These are phyloP conservation scores for Pyropia yezoensis DNA, from an alignment of 23 red algal species.

Conservation along the genomic window DNA sequence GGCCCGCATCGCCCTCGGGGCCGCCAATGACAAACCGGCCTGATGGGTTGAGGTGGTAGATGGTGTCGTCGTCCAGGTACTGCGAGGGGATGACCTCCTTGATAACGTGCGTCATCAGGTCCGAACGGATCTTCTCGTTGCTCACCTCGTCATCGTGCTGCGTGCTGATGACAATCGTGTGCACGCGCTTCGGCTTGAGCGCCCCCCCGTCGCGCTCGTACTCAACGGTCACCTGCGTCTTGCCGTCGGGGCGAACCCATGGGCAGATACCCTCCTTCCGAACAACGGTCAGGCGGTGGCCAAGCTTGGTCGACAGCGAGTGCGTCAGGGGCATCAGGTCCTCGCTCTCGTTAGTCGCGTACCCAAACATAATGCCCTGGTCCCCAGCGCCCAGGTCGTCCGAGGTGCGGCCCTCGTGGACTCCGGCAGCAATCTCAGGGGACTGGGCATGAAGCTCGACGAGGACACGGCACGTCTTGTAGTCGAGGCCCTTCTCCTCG, in stretches of 20 bases:
- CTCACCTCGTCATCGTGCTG: conserved; percentile 77
- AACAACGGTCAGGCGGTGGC: conserved; percentile 79
- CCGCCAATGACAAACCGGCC: conserved; percentile 96
- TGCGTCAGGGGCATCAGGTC: conserved; percentile 88
- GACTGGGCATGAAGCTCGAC: conserved; percentile 86
- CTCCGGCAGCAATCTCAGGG: conserved; percentile 87
- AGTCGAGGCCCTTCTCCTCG: conserved; percentile 93
- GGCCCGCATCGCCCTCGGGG: conserved; percentile 92
- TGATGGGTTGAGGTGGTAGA: conserved; percentile 91
- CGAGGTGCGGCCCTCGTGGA: conserved; percentile 69
- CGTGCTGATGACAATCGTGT: conserved; percentile 88
- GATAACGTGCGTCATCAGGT: conserved; percentile 94
- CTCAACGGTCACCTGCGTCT: conserved; percentile 99
- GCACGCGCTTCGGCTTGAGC: conserved; percentile 79
- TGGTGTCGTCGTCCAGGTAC: conserved; percentile 77
- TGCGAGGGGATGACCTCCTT: conserved; percentile 85
- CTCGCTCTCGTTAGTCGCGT: conserved; percentile 82
- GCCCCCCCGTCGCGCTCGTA: conserved; percentile 69
- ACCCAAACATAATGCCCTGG: conserved; percentile 98
- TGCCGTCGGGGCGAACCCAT: conserved; percentile 91
- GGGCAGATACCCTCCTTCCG: conserved; percentile 90
- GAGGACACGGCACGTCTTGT: conserved; percentile 94
- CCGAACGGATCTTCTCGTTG: conserved; percentile 90
- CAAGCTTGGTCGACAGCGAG: conserved; percentile 83
- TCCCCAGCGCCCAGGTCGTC: conserved; percentile 92